Evolutionary conservation across 2,329 filamentous ascomycete genomes (phyloP).

Genomic region (Colletotrichum sp.): DNA sequence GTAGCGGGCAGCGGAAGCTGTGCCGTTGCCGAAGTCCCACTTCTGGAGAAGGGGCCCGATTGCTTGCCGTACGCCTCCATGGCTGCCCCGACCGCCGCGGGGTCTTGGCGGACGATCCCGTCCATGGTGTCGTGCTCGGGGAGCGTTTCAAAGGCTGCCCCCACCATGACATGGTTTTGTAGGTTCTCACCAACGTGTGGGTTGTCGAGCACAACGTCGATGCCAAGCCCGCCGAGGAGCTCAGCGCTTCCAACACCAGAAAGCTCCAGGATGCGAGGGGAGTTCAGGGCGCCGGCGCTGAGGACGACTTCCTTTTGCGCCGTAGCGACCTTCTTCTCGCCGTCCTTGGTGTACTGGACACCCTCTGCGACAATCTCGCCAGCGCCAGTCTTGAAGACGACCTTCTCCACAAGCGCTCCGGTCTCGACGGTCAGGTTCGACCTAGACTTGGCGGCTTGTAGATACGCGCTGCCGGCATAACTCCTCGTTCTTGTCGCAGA

Average conservation of each 20-base stretch:
- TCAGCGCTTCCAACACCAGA: conserved; percentile 43
- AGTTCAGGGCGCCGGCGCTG: conserved; percentile 45
- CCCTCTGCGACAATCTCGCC: conserved; percentile 23
- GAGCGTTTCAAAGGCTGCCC: conserved; percentile 27
- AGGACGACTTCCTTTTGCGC: conserved; percentile 47
- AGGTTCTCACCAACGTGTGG: conserved; percentile 44
- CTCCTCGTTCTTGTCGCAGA: conserved; percentile 28
- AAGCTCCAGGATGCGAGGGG: conserved; percentile 47
- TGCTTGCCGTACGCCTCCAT: conserved; percentile 26
- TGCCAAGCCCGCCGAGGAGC: conserved; percentile 35
- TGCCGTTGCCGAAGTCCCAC: conserved; percentile 23
- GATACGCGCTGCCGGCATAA: conserved; percentile 28
- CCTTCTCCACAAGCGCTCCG: conserved; percentile 24
- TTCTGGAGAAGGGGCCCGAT: conserved; percentile 25
- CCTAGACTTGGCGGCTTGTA: conserved; percentile 22
- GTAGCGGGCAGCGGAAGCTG: conserved; percentile 26
- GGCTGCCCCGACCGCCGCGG: conserved; percentile 20
- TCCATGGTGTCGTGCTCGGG: conserved; percentile 28
- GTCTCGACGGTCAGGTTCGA: conserved; percentile 30
- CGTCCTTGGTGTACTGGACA: conserved; percentile 22
- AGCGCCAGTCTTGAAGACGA: conserved; percentile 25
- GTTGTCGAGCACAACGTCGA: conserved; percentile 35
- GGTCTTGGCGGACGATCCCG: conserved; percentile 23
- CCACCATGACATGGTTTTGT: conserved; percentile 35
- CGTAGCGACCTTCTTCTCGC: conserved; percentile 20